A percentile compares a stretch with the other conserved stretches of the same genome.
Evolutionary conservation across 306 rosid genomes (phyloP).

Genomic region (Quercus cerris): DNA sequence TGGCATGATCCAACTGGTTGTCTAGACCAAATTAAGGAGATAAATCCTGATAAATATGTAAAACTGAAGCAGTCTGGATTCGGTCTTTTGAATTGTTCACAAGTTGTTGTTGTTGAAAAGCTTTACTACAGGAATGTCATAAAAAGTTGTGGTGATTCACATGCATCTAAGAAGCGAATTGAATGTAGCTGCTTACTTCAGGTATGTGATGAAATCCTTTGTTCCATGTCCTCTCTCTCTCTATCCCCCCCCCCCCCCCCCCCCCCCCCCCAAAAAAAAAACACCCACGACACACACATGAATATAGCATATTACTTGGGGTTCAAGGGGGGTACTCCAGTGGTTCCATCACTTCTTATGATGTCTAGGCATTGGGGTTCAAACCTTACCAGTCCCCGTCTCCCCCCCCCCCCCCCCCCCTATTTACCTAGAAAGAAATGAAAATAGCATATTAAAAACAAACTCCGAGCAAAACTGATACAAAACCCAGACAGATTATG

Average conservation of each 20-base stretch:
- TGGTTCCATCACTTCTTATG: too few relatives aligned
- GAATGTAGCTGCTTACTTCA: slow-evolving; percentile 76
- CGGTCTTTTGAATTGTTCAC: slow-evolving; percentile 39
- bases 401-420: too few relatives aligned
- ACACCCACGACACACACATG: background rate
- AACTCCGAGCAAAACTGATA: too few relatives aligned
- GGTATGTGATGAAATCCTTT: slow-evolving; percentile 38
- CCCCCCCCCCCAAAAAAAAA: background rate
- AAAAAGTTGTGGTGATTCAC: slow-evolving; percentile 35
- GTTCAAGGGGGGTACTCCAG: too few relatives aligned
- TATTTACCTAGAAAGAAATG: too few relatives aligned
- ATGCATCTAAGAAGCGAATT: slow-evolving; percentile 46
- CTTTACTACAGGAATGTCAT: slow-evolving; percentile 71
- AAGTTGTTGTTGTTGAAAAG: slow-evolving; percentile 75
- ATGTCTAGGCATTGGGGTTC: too few relatives aligned
- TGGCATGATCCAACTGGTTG: slow-evolving; percentile 79
- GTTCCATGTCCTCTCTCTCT: background rate
- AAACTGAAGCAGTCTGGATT: slow-evolving; percentile 72
- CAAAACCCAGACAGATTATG: too few relatives aligned
- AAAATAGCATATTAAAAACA: too few relatives aligned
- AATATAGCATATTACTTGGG: too few relatives aligned
- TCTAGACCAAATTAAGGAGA: slow-evolving; percentile 46
- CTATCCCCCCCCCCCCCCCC: background rate
- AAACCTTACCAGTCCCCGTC: too few relatives aligned
- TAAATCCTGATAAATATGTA: slow-evolving; percentile 46